phyloP scores from a whole-genome alignment of 139 green algal species.

The Trebouxia sp. region DNA sequence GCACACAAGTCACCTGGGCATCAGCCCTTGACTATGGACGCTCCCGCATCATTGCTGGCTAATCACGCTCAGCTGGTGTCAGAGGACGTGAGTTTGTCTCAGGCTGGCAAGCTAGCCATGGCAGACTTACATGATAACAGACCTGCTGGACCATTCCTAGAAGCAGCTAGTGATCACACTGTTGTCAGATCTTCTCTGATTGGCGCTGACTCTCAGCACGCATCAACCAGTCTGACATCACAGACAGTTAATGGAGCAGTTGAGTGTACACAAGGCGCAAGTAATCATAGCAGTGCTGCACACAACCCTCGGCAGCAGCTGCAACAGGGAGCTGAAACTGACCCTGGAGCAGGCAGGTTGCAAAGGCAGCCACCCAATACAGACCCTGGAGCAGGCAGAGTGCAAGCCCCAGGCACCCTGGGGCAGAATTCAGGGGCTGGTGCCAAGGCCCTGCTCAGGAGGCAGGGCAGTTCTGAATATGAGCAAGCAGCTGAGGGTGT shows the following conservation, averaged over 20 bases:
- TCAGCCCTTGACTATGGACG: neutral
- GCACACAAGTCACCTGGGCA: neutral
- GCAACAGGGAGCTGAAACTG: neutral
- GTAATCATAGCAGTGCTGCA: too few species aligned
- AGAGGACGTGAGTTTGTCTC: neutral
- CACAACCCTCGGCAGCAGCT: neutral
- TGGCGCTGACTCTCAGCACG: too few species aligned
- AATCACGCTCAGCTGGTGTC: too few species aligned
- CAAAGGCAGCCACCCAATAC: too few species aligned
- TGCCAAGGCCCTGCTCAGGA: neutral
- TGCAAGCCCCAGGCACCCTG: neutral
- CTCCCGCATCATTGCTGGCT: too few species aligned
- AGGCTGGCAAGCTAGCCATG: neutral
- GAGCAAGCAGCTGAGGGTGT: neutral
- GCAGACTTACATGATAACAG: neutral
- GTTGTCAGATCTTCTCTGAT: too few species aligned
- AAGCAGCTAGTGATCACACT: neutral
- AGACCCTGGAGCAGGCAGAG: neutral
- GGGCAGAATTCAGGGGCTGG: too few species aligned
- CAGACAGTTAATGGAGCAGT: too few species aligned
- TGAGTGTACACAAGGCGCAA: too few species aligned
- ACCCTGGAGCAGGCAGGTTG: neutral
- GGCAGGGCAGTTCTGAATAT: neutral
- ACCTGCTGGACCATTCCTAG: neutral
- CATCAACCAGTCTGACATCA: too few species aligned